Percentiles rank a stretch among this genome's conserved stretches.
Conservation (phyloP, 176 grass and related monocot genomes). For the Eragrostis nindensis region DNA sequence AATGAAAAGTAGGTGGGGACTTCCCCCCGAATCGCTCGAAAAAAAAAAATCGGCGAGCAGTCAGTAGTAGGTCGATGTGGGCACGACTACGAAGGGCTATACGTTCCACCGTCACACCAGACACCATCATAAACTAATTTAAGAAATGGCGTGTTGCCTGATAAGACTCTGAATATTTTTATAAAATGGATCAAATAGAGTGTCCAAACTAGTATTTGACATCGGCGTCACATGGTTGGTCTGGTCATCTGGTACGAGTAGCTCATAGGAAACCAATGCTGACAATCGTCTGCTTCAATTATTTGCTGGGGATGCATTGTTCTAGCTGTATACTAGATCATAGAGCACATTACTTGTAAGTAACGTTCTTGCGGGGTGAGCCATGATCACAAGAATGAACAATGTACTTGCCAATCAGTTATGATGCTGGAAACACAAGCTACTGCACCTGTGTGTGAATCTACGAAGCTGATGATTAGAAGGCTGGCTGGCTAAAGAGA, state of each 20-base stretch:
- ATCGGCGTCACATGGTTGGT: conserved; percentile 22
- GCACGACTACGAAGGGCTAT: conserved; percentile 16
- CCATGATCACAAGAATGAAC: conserved; percentile 2
- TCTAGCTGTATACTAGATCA: conserved; percentile 29
- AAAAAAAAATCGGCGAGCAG: too few species aligned
- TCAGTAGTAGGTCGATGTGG: conserved; percentile 7
- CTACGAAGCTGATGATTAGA: background rate
- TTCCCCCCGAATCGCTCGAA: too few species aligned
- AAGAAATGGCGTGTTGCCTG: background rate
- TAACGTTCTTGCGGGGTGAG: conserved; percentile 19
- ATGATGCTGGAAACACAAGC: background rate
- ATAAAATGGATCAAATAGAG: background rate
- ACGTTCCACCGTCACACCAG: conserved; percentile 9
- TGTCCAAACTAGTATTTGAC: conserved; percentile 33
- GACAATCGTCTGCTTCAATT: conserved; percentile 29
- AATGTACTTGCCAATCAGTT: background rate
- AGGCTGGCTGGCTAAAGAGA: background rate
- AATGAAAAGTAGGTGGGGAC: too few species aligned
- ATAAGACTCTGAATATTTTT: background rate
- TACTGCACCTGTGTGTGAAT: background rate
- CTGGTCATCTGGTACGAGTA: conserved; percentile 26
- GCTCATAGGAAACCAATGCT: conserved; percentile 9
- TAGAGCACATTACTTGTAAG: conserved; percentile 27
- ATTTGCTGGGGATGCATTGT: conserved; percentile 20
- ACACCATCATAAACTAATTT: background rate